Percentiles rank a stretch among this genome's conserved stretches.
These are phyloP conservation scores for Anacardium occidentale DNA, from an alignment of 345 rosid genomes.

Conservation along the genomic window DNA sequence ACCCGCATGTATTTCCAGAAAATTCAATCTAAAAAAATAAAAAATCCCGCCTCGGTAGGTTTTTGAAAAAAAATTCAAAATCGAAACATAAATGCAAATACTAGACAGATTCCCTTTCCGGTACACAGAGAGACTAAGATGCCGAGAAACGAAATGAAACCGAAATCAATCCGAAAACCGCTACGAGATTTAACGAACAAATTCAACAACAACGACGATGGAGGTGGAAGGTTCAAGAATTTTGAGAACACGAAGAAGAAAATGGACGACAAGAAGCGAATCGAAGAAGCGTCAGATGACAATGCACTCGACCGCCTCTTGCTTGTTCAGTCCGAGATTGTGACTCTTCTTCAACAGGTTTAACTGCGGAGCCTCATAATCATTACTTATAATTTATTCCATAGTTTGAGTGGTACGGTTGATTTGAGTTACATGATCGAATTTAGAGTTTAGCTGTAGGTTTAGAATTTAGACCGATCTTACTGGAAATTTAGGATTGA, in stretches of 20 bases:
- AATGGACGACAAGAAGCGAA: conserved; percentile 8
- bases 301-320: conserved; percentile 56
- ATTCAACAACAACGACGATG: neutral
- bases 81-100: neutral
- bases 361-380: neutral
- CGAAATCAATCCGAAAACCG: conserved; percentile 38
- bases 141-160: conserved; percentile 35
- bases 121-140: conserved; percentile 23
- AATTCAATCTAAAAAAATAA: neutral
- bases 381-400: neutral
- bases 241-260: conserved; percentile 22
- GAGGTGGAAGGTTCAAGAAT: conserved; percentile 27
- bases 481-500: too few relatives aligned
- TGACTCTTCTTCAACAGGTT: conserved; percentile 61
- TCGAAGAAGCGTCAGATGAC: conserved; percentile 19
- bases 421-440: neutral
- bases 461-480: too few relatives aligned
- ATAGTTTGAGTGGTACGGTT: neutral
- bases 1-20: neutral
- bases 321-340: conserved; percentile 67
- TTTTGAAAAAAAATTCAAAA: neutral
- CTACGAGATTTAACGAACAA: conserved; percentile 36
- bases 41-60: conserved; percentile 5
- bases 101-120: neutral
- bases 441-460: neutral